phyloP scores from a whole-genome alignment of 495 filamentous ascomycete genomes.

The Tetracladium marchalianum region DNA sequence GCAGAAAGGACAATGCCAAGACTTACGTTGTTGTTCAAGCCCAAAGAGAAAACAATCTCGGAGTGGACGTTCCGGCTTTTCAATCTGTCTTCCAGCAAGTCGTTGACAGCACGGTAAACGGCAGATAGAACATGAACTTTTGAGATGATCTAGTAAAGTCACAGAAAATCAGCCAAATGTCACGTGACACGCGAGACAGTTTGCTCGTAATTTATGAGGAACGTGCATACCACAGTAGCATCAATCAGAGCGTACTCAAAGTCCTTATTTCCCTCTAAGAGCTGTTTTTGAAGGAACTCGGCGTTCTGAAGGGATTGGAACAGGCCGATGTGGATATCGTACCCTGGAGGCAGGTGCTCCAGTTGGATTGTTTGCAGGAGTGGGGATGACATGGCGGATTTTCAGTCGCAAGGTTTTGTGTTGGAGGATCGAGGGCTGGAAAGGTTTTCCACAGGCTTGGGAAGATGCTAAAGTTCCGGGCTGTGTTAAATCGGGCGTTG shows the following conservation, averaged over 20 bases:
- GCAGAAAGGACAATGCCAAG: neutral
- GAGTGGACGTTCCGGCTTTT: slow-evolving; percentile 85
- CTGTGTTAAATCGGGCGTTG: too few relatives aligned
- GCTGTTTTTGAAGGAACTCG: slow-evolving; percentile 64
- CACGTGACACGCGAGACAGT: neutral
- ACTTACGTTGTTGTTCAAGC: slow-evolving; percentile 68
- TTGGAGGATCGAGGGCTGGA: neutral
- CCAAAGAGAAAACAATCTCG: slow-evolving; percentile 79
- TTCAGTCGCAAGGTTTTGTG: neutral
- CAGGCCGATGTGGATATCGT: slow-evolving; percentile 60
- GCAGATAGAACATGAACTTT: slow-evolving; percentile 49
- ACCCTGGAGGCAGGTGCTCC: slow-evolving; percentile 55
- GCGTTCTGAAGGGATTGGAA: slow-evolving; percentile 72
- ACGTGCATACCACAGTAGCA: slow-evolving; percentile 51
- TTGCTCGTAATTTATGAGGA: neutral
- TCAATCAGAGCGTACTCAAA: slow-evolving; percentile 95
- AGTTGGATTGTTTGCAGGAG: slow-evolving; percentile 38
- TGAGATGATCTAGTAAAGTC: slow-evolving; percentile 13
- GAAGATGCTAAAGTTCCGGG: neutral
- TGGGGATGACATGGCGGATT: slow-evolving; percentile 8
- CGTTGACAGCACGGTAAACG: slow-evolving; percentile 66
- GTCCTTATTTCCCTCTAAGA: slow-evolving; percentile 66
- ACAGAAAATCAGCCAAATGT: neutral
- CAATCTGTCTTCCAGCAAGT: slow-evolving; percentile 44
- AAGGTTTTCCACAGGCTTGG: neutral